Percentiles rank a stretch among this genome's conserved stretches.
Conservation (phyloP, 2,329 filamentous ascomycete species). For the Amauroascus verrucosus region DNA sequence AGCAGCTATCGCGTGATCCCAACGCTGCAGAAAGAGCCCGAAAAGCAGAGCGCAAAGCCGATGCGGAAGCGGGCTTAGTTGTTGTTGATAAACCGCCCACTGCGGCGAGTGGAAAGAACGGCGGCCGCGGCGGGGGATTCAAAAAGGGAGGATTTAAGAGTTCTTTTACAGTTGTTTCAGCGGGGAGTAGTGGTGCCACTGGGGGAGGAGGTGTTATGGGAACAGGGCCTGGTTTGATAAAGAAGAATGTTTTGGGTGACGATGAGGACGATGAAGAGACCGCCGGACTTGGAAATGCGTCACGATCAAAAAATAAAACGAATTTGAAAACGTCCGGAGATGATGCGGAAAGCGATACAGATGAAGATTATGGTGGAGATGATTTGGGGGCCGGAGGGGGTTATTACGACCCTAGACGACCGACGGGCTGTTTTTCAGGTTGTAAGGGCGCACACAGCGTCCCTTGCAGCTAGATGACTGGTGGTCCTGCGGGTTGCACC, state of each 20-base stretch:
- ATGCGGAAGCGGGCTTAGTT: conserved; percentile 34
- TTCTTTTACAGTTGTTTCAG: conserved; percentile 53
- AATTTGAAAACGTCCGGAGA: conserved; percentile 28
- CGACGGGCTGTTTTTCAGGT: conserved; percentile 40
- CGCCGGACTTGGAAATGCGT: conserved; percentile 18
- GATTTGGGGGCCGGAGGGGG: conserved; percentile 27
- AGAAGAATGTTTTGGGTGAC: conserved; percentile 36
- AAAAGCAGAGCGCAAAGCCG: conserved; percentile 34
- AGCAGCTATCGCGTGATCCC: conserved; percentile 37
- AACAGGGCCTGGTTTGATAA: conserved; percentile 20
- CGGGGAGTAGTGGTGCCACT: conserved; percentile 18
- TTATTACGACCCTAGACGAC: conserved; percentile 44
- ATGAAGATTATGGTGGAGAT: conserved; percentile 49
- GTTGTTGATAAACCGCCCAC: conserved; percentile 27
- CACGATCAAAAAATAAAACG: background rate
- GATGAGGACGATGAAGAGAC: conserved; percentile 30
- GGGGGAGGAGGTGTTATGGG: conserved; percentile 14
- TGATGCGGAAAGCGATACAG: conserved; percentile 60
- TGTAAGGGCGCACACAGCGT: conserved; percentile 25
- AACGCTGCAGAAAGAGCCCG: conserved; percentile 36
- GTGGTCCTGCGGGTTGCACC: background rate
- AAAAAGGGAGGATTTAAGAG: conserved; percentile 79
- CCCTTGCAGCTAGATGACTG: conserved; percentile 1
- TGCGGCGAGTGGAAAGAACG: conserved; percentile 16
- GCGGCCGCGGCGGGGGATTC: conserved; percentile 42